Evolutionary conservation across 2,329 filamentous ascomycete genomes (phyloP).

Genomic region (Sporothrix schenckii): DNA sequence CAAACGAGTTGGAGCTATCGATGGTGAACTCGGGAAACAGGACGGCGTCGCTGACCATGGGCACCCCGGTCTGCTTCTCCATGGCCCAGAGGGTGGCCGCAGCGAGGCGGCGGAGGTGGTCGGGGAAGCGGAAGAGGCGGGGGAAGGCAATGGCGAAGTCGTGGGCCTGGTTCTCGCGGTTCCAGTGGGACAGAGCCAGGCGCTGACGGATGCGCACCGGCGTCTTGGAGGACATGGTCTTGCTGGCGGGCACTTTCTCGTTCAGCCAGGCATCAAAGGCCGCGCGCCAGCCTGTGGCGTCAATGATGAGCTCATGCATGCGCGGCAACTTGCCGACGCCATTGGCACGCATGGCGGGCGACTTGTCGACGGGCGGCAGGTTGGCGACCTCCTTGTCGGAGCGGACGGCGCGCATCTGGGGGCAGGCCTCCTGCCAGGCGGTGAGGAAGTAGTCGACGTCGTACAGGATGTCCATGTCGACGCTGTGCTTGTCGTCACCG

Average conservation of each 20-base stretch:
- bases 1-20: not conserved
- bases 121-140: constrained; percentile 35
- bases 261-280: constrained; percentile 36
- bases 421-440: constrained; percentile 34
- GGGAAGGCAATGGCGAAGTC: constrained; percentile 37
- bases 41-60: constrained; percentile 28
- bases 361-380: constrained; percentile 24
- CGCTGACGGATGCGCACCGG: constrained; percentile 32
- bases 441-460: constrained; percentile 34
- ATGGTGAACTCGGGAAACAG: constrained; percentile 28
- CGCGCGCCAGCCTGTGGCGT: constrained; percentile 36
- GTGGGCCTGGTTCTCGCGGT: constrained; percentile 18
- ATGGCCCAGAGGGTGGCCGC: constrained; percentile 28
- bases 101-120: constrained; percentile 20
- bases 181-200: constrained; percentile 30
- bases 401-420: constrained; percentile 34
- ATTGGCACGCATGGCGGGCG: constrained; percentile 23
- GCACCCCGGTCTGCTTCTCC: constrained; percentile 21
- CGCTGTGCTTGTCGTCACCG: constrained; percentile 27
- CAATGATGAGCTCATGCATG: constrained; percentile 34
- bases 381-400: constrained; percentile 29
- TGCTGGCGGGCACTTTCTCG: constrained; percentile 7
- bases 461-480: constrained; percentile 31
- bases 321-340: constrained; percentile 18
- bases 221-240: constrained; percentile 27